Evolutionary conservation across 164 flowering plant genomes (phyloP).

Genomic region (Sextonia rubra): DNA sequence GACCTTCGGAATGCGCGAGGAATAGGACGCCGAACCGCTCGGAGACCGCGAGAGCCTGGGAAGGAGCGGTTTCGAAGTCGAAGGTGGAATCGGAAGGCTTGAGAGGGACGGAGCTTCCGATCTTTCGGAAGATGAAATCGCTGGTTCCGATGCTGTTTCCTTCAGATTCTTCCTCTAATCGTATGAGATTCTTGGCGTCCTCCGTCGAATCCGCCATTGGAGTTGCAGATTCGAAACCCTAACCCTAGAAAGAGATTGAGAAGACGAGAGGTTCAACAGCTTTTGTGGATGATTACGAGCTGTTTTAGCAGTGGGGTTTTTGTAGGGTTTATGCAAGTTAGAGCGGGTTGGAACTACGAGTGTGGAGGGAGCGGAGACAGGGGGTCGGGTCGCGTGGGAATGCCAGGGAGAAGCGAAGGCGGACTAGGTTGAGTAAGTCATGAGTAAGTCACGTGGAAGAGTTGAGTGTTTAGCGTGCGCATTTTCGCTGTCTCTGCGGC

Average conservation of each 20-base stretch:
- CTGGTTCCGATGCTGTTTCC: slow-evolving; percentile 24
- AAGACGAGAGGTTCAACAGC: neutral
- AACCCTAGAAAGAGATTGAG: slow-evolving; percentile 9
- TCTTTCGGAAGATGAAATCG: slow-evolving; percentile 54
- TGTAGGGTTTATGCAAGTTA: neutral
- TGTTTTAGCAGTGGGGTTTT: neutral
- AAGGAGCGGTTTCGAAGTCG: slow-evolving; percentile 42
- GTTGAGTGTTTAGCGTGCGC: too few relatives aligned
- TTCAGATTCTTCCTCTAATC: slow-evolving; percentile 36
- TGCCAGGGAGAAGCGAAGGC: neutral
- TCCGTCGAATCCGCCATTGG: slow-evolving; percentile 19
- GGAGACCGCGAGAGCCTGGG: slow-evolving; percentile 37
- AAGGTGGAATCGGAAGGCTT: slow-evolving; percentile 22
- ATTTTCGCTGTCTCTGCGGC: too few relatives aligned
- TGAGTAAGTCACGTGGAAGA: too few relatives aligned
- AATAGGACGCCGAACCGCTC: slow-evolving; percentile 46
- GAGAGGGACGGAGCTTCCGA: slow-evolving; percentile 65
- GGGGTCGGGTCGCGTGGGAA: too few relatives aligned
- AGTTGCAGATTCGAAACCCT: slow-evolving; percentile 6
- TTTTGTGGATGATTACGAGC: neutral
- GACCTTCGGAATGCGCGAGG: slow-evolving; percentile 62
- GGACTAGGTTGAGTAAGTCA: neutral
- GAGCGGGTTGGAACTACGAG: neutral
- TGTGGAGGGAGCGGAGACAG: too few relatives aligned
- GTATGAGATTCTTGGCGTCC: slow-evolving; percentile 7